These are phyloP conservation scores for Globisporangium echinulatum DNA, from an alignment of 352 stramenopile species.

Conservation along the genomic window DNA sequence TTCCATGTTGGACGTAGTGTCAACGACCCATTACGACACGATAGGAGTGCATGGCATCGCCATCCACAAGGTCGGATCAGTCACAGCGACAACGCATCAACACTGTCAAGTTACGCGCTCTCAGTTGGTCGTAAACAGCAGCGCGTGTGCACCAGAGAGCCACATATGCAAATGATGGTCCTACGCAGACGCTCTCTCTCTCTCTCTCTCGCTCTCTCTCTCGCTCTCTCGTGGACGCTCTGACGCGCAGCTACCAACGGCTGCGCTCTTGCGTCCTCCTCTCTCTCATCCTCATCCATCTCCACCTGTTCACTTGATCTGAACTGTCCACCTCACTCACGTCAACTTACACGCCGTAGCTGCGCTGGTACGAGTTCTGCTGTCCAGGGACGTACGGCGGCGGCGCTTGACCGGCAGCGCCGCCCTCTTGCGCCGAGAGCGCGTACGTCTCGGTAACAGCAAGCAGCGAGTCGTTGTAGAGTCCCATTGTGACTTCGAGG, in stretches of 20 bases:
- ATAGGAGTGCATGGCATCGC: no score
- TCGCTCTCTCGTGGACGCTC: neutral
- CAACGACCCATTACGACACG: neutral
- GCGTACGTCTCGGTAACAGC: slow-evolving; percentile 84
- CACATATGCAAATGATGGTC: neutral
- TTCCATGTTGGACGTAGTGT: neutral
- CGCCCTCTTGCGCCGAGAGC: slow-evolving; percentile 62
- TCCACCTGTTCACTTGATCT: neutral
- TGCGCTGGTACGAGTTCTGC: slow-evolving; percentile 87
- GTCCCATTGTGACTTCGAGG: slow-evolving; percentile 78
- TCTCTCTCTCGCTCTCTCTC: no score
- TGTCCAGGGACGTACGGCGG: slow-evolving; percentile 84
- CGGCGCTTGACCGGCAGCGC: slow-evolving; percentile 42
- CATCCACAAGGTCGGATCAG: no score
- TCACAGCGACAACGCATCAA: no score
- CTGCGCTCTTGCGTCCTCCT: slow-evolving; percentile 3
- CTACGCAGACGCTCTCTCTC: neutral
- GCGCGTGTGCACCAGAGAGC: neutral
- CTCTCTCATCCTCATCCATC: slow-evolving; percentile 5
- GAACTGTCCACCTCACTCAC: neutral
- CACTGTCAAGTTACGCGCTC: no score
- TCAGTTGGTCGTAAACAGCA: no score
- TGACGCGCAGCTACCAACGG: slow-evolving; percentile 14
- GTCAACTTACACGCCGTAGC: slow-evolving; percentile 66
- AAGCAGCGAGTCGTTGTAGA: slow-evolving; percentile 87